Conservation (phyloP, 1,284 basidiomycete species). For the Ceratobasidium sp. region DNA sequence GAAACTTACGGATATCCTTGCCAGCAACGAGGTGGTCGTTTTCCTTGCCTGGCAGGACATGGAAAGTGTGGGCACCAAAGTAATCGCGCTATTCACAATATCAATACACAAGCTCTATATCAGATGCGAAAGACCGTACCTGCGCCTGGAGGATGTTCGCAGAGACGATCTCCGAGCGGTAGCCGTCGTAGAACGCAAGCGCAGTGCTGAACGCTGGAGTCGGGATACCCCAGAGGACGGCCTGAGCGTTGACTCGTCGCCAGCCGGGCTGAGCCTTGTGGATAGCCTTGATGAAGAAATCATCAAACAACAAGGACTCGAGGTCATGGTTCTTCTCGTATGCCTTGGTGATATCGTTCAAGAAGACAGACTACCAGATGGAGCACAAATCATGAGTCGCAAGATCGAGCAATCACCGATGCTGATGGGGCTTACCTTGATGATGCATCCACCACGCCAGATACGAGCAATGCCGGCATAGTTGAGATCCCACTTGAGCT, state of each 20-base stretch:
- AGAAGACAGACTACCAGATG: conserved; percentile 78
- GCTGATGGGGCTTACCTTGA: conserved; percentile 66
- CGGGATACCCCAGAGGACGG: conserved; percentile 96
- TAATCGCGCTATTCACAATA: conserved; percentile 67
- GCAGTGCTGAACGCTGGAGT: conserved; percentile 96
- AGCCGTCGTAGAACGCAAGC: conserved; percentile 99
- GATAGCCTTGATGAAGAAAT: conserved; percentile 98
- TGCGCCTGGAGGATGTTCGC: conserved; percentile 96
- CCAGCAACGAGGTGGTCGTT: conserved; percentile 79
- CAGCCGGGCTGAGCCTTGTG: conserved; percentile 97
- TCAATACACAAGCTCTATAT: not conserved
- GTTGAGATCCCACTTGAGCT: conserved; percentile 84
- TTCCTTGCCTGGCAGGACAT: conserved; percentile 87
- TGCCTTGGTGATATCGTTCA: conserved; percentile 90
- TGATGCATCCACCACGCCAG: conserved; percentile 99
- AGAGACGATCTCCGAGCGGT: conserved; percentile 84
- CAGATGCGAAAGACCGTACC: conserved; percentile 41
- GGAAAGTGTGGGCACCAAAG: conserved; percentile 96
- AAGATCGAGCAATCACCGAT: conserved; percentile 41
- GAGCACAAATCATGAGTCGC: conserved; percentile 1
- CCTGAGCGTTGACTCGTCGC: conserved; percentile 97
- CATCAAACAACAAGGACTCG: conserved; percentile 94
- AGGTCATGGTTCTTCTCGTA: conserved; percentile 88
- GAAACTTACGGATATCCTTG: conserved; percentile 83
- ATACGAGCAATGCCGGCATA: conserved; percentile 97